A percentile compares a stretch with the other conserved stretches of the same genome.
These are phyloP conservation scores for Tetrapisispora arboricola DNA, from an alignment of 805 yeast genomes.

Conservation along the genomic window DNA sequence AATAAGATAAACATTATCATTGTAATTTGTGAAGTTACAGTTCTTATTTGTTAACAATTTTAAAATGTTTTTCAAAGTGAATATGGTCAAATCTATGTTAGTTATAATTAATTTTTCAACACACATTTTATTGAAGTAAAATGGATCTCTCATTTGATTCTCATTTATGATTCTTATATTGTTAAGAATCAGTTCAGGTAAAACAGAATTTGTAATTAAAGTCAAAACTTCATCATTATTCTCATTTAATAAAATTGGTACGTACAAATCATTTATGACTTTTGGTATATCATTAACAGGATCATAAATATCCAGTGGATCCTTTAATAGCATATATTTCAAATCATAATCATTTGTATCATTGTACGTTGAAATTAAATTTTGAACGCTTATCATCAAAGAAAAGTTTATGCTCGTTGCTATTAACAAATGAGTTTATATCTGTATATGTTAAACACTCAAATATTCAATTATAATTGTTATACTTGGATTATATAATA, in stretches of 20 bases:
- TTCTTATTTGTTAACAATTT: not conserved
- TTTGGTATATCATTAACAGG: conserved; percentile 55
- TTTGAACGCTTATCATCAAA: conserved; percentile 4
- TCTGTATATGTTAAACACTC: no score
- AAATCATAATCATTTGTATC: conserved; percentile 20
- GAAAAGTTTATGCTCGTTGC: no score
- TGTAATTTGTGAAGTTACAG: not conserved
- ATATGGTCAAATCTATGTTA: conserved; percentile 1
- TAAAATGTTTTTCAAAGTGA: conserved; percentile 3
- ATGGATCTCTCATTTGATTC: not conserved
- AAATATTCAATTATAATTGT: no score
- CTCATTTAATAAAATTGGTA: conserved; percentile 30
- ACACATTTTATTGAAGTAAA: not conserved
- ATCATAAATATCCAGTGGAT: conserved; percentile 71
- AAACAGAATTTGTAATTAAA: conserved; percentile 37
- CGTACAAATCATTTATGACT: conserved; percentile 40
- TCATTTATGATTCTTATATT: conserved; percentile 20
- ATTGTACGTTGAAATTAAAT: conserved; percentile 11
- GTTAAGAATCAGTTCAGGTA: conserved; percentile 32
- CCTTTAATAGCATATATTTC: conserved; percentile 61
- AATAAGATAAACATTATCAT: not conserved
- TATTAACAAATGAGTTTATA: no score
- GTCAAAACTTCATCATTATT: conserved; percentile 40
- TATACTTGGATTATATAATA: no score
- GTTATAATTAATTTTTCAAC: not conserved